Percentiles rank a stretch among this genome's conserved stretches.
These are phyloP conservation scores for Mayamaea pseudoterrestris DNA, from an alignment of 108 stramenopile species.

Conservation along the genomic window DNA sequence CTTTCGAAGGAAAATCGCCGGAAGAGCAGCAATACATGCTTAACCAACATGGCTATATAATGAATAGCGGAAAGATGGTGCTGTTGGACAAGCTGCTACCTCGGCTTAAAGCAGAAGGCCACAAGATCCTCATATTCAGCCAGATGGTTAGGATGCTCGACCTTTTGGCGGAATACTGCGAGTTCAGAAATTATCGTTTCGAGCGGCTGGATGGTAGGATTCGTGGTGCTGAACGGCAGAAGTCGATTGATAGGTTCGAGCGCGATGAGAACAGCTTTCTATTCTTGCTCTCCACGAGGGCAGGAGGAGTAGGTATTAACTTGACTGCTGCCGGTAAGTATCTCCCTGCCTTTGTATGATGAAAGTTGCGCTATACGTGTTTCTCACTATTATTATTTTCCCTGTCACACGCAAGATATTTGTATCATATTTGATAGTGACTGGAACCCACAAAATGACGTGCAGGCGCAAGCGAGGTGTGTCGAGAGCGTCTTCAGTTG, in stretches of 20 bases:
- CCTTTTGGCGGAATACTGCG: slow-evolving; percentile 87
- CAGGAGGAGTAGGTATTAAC: slow-evolving; percentile 98
- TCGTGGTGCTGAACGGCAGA: slow-evolving; percentile 92
- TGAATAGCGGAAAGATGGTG: slow-evolving; percentile 96
- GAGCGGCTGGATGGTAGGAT: slow-evolving; percentile 87
- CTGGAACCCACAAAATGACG: slow-evolving; percentile 99
- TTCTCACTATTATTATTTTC: slow-evolving; percentile 36
- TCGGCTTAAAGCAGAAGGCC: slow-evolving; percentile 90
- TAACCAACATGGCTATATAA: slow-evolving; percentile 74
- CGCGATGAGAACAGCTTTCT: slow-evolving; percentile 77
- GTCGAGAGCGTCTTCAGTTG: too few species aligned
- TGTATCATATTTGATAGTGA: slow-evolving; percentile 86
- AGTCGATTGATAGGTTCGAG: slow-evolving; percentile 97
- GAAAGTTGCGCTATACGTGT: slow-evolving; percentile 1
- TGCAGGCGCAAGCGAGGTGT: slow-evolving; percentile 66
- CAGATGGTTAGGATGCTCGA: slow-evolving; percentile 97
- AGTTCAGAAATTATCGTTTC: slow-evolving; percentile 73
- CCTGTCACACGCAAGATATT: too few species aligned
- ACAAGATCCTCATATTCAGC: slow-evolving; percentile 94
- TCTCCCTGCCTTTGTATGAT: slow-evolving; percentile 9
- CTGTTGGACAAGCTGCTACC: slow-evolving; percentile 97
- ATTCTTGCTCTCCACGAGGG: slow-evolving; percentile 75
- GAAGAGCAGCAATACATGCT: slow-evolving; percentile 66
- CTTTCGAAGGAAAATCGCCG: slow-evolving; percentile 57
- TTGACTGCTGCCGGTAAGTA: slow-evolving; percentile 91